These are phyloP conservation scores for Didymella lethalis DNA, from an alignment of 2,329 filamentous ascomycete species.

Conservation along the genomic window DNA sequence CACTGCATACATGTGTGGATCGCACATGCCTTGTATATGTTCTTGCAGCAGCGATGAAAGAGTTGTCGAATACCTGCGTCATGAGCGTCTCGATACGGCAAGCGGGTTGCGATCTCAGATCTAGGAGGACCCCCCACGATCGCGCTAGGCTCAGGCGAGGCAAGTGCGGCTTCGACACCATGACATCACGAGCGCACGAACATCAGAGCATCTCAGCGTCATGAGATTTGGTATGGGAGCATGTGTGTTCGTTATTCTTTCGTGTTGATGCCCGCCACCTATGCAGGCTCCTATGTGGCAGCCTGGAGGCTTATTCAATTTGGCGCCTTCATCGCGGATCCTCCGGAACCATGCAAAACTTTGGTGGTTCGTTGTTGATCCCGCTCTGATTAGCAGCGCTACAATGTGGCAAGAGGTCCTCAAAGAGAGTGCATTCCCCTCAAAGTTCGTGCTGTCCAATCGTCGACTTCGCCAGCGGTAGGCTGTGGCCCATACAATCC, in stretches of 20 bases:
- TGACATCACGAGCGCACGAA: conserved; percentile 16
- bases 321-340: not conserved
- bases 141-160: conserved; percentile 17
- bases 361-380: not conserved
- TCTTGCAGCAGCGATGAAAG: conserved; percentile 23
- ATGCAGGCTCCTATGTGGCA: not conserved
- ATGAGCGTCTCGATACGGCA: conserved; percentile 41
- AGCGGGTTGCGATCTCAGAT: conserved; percentile 27
- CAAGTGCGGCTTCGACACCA: conserved; percentile 17
- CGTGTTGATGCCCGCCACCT: conserved; percentile 11
- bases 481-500: conserved; percentile 19
- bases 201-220: conserved; percentile 25
- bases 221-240: conserved; percentile 1
- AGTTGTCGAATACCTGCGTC: conserved; percentile 40
- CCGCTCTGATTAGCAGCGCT: not conserved
- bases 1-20: not conserved
- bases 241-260: not conserved
- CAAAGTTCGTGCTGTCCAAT: conserved; percentile 34
- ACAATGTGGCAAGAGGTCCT: not conserved
- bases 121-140: conserved; percentile 23
- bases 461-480: conserved; percentile 22
- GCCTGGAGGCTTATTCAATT: not conserved
- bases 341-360: not conserved
- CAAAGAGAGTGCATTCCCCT: conserved; percentile 26
- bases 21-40: conserved; percentile 13